phyloP scores from a whole-genome alignment of 306 rosid genomes.

The Trichosanthes cucumerina region DNA sequence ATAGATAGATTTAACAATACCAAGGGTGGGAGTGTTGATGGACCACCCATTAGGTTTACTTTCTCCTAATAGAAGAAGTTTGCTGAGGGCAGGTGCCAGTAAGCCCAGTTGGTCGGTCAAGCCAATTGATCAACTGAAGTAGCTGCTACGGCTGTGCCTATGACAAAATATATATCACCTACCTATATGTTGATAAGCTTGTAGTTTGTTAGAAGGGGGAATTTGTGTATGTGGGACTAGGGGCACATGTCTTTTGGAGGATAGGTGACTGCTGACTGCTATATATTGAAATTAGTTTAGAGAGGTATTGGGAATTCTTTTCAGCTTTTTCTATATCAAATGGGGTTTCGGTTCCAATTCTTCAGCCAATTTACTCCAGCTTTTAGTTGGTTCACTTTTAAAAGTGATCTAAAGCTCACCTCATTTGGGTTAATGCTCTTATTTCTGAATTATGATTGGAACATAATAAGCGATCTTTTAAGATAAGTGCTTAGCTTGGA shows the following conservation, averaged over 20 bases:
- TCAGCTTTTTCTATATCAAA: too few relatives aligned
- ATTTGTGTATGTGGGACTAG: not conserved
- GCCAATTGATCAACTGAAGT: not conserved
- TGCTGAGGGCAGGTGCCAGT: not conserved
- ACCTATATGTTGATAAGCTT: not conserved
- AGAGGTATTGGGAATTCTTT: not conserved
- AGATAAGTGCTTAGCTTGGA: too few relatives aligned
- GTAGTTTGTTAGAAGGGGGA: not conserved
- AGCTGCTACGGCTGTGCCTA: not conserved
- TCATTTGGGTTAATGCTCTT: too few relatives aligned
- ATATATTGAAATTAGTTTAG: not conserved
- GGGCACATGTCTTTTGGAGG: not conserved
- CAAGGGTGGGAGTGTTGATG: not conserved
- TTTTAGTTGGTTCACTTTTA: too few relatives aligned
- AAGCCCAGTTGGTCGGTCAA: not conserved
- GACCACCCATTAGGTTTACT: not conserved
- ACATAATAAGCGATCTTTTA: too few relatives aligned
- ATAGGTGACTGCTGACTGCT: not conserved
- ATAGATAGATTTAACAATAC: not conserved
- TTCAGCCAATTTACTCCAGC: too few relatives aligned
- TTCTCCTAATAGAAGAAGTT: not conserved
- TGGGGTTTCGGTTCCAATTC: too few relatives aligned
- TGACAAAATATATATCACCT: not conserved
- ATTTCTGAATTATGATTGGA: too few relatives aligned
- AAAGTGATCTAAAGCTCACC: too few relatives aligned